These are phyloP conservation scores for Brachypodium distachyon DNA, from an alignment of 202 grass and related monocot genomes.

Conservation along the genomic window DNA sequence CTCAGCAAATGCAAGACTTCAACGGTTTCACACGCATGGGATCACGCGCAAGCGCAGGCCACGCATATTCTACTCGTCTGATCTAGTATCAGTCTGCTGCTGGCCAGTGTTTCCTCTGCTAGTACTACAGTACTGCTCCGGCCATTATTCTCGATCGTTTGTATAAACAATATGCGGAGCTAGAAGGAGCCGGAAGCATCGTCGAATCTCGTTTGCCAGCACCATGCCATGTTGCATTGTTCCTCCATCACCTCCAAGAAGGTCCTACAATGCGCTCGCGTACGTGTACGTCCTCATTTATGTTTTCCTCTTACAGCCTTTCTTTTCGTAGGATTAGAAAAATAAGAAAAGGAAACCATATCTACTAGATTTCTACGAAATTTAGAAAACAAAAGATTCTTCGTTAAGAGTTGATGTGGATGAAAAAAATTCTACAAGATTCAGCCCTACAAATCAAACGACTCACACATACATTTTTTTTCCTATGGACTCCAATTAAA, in stretches of 20 bases:
- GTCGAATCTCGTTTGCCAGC: constrained; percentile 18
- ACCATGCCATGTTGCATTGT: constrained; percentile 20
- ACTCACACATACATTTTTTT: too few species aligned
- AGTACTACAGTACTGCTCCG: neutral
- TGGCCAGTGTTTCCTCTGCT: constrained; percentile 4
- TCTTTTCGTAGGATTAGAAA: too few species aligned
- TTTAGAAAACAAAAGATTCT: too few species aligned
- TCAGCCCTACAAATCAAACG: too few species aligned
- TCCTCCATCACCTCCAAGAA: neutral
- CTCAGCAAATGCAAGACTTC: neutral
- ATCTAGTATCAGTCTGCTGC: constrained; percentile 1
- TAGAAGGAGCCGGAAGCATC: constrained; percentile 22
- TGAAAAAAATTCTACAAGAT: too few species aligned
- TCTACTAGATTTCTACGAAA: too few species aligned
- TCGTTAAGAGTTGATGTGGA: too few species aligned
- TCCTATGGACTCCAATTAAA: too few species aligned
- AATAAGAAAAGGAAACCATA: too few species aligned
- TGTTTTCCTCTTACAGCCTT: neutral
- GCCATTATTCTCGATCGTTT: neutral
- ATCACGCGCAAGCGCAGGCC: constrained; percentile 18
- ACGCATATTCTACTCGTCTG: constrained; percentile 13
- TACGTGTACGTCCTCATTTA: neutral
- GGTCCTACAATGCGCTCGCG: neutral
- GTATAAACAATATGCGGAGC: neutral
- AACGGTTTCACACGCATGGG: constrained; percentile 33